Percentiles rank a stretch among this genome's conserved stretches.
phyloP scores from a whole-genome alignment of 1,139 yeast species.

The Pichia sp. region DNA sequence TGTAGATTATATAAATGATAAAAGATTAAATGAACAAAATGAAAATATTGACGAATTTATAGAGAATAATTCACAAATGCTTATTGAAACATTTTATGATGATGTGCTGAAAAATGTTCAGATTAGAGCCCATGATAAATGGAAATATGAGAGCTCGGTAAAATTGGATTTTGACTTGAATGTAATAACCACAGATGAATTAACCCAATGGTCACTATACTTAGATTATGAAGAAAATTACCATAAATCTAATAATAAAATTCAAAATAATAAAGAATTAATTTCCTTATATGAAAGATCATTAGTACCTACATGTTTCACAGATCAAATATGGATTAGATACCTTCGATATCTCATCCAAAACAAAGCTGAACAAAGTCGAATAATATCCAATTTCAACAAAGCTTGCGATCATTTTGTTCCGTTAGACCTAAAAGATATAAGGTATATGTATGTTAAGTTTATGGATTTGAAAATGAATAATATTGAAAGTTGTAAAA shows the following conservation, averaged over 20 bases:
- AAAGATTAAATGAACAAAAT: slow-evolving; percentile 9
- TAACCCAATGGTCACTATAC: slow-evolving; percentile 46
- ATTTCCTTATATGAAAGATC: slow-evolving; percentile 52
- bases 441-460: slow-evolving; percentile 40
- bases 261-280: slow-evolving; percentile 24
- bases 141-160: slow-evolving; percentile 57
- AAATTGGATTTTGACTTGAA: slow-evolving; percentile 40
- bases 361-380: slow-evolving; percentile 20
- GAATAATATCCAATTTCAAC: slow-evolving; percentile 33
- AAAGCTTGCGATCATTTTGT: slow-evolving; percentile 41
- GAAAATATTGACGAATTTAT: slow-evolving; percentile 22
- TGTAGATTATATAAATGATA: slow-evolving; percentile 16
- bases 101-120: slow-evolving; percentile 43
- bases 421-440: slow-evolving; percentile 35
- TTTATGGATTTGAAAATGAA: slow-evolving; percentile 27
- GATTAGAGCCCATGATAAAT: slow-evolving; percentile 44
- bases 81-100: slow-evolving; percentile 40
- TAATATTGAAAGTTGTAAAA: slow-evolving; percentile 18
- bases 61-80: slow-evolving; percentile 27
- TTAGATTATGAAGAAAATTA: slow-evolving; percentile 45
- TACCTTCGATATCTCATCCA: slow-evolving; percentile 42
- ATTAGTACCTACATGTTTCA: slow-evolving; percentile 50
- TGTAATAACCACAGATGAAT: slow-evolving; percentile 34
- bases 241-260: slow-evolving; percentile 36
- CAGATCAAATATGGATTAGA: slow-evolving; percentile 50